These are phyloP conservation scores for Leccinum fuscescens DNA, from an alignment of 1,284 basidiomycete genomes.

Conservation along the genomic window DNA sequence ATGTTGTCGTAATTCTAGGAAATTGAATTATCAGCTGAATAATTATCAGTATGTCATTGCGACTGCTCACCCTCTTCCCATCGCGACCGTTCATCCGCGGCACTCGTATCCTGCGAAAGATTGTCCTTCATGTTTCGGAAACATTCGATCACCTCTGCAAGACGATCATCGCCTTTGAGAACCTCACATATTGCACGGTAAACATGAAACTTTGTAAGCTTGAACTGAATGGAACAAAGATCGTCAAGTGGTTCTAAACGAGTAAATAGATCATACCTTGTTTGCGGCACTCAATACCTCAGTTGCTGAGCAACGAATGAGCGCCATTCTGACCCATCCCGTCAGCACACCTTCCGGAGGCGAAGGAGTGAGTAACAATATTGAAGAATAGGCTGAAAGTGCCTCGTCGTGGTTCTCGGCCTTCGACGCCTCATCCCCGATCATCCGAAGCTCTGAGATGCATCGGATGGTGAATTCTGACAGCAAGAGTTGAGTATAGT, in stretches of 20 bases:
- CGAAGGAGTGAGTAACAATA: not conserved
- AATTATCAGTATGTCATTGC: no score
- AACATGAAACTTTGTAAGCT: not conserved
- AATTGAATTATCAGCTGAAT: no score
- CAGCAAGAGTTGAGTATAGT: no score
- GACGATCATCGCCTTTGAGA: not conserved
- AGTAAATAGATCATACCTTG: not conserved
- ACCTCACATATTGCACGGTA: not conserved
- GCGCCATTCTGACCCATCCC: not conserved
- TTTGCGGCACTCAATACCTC: not conserved
- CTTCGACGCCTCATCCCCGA: not conserved
- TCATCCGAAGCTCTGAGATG: not conserved
- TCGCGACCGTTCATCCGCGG: not conserved
- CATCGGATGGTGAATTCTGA: no score
- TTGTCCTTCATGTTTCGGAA: not conserved
- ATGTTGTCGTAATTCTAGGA: no score
- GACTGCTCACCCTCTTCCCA: not conserved
- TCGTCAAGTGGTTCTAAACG: not conserved
- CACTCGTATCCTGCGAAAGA: not conserved
- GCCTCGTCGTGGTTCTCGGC: not conserved
- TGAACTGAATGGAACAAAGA: not conserved
- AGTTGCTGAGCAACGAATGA: not conserved
- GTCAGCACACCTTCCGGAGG: not conserved
- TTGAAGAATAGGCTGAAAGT: not conserved
- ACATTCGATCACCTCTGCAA: not conserved